Conservation (phyloP, 2,329 filamentous ascomycete species). For the Colletotrichum tamarilloi region DNA sequence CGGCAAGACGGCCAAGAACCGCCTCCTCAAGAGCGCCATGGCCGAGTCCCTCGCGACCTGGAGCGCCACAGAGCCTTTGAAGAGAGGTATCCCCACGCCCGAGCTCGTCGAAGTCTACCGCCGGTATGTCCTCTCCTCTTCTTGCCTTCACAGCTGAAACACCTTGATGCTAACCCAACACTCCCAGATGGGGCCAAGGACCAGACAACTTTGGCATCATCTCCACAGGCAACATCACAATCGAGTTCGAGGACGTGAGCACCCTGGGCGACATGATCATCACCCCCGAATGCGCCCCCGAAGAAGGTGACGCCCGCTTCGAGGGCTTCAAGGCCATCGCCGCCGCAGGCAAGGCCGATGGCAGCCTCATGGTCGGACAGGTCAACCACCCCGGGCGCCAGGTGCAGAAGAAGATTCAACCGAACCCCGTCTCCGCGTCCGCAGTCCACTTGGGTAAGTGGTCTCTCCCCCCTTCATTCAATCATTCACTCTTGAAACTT, state of each 20-base stretch:
- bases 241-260: constrained; percentile 70
- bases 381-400: constrained; percentile 73
- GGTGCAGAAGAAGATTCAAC: constrained; percentile 44
- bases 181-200: constrained; percentile 65
- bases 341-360: constrained; percentile 64
- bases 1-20: constrained; percentile 67
- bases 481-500: not conserved
- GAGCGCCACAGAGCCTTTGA: constrained; percentile 62
- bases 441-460: constrained; percentile 47
- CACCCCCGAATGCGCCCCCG: constrained; percentile 59
- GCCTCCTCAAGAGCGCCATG: constrained; percentile 77
- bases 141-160: too few relatives aligned
- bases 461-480: too few relatives aligned
- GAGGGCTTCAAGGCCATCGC: constrained; percentile 70
- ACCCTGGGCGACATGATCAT: constrained; percentile 69
- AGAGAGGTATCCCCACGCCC: constrained; percentile 55
- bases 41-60: constrained; percentile 72
- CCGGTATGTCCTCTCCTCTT: constrained; percentile 40
- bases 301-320: constrained; percentile 64
- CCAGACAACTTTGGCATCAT: constrained; percentile 60
- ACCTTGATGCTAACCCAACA: not conserved
- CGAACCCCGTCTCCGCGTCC: constrained; percentile 53
- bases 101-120: constrained; percentile 65
- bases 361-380: constrained; percentile 70
- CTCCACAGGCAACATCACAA: constrained; percentile 73